A percentile compares a stretch with the other conserved stretches of the same genome.
Evolutionary conservation across 306 rosid genomes (phyloP).

Genomic region (Spatholobus suberectus): DNA sequence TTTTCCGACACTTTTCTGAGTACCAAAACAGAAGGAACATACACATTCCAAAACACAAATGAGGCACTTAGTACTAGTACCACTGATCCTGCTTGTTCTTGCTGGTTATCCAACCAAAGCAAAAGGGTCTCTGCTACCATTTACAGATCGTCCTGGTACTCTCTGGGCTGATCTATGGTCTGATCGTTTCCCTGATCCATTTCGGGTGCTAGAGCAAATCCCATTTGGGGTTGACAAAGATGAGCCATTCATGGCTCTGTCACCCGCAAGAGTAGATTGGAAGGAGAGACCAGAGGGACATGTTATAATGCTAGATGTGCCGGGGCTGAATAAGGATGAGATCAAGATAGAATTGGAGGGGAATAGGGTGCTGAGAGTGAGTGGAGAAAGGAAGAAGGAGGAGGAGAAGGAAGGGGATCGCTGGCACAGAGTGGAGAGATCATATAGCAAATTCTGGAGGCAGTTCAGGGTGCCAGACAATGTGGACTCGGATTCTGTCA

Average conservation of each 20-base stretch:
- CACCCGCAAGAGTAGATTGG: slow-evolving; percentile 65
- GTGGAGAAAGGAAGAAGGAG: slow-evolving; percentile 70
- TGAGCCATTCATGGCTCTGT: slow-evolving; percentile 39
- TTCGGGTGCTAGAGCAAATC: slow-evolving; percentile 58
- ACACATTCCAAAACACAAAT: slow-evolving; percentile 22
- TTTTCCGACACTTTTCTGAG: neutral
- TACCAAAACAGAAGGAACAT: neutral
- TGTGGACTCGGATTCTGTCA: slow-evolving; percentile 63
- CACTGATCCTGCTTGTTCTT: slow-evolving; percentile 38
- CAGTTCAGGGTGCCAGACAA: slow-evolving; percentile 62
- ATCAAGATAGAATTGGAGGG: slow-evolving; percentile 63
- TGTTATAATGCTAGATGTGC: slow-evolving; percentile 63
- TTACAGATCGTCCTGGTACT: slow-evolving; percentile 46
- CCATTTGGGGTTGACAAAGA: slow-evolving; percentile 56
- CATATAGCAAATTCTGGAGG: slow-evolving; percentile 70
- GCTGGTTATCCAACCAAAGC: slow-evolving; percentile 34
- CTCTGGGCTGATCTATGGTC: slow-evolving; percentile 46
- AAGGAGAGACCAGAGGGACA: slow-evolving; percentile 68
- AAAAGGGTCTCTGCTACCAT: slow-evolving; percentile 51
- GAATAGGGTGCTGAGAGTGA: slow-evolving; percentile 57
- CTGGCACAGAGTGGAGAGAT: slow-evolving; percentile 69
- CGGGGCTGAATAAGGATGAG: slow-evolving; percentile 61
- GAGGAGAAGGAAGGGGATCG: slow-evolving; percentile 60
- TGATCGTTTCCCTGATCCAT: slow-evolving; percentile 63
- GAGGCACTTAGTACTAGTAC: slow-evolving; percentile 36